Conservation (phyloP, 768 basidiomycete genomes). For the Hortiboletus campestris region DNA sequence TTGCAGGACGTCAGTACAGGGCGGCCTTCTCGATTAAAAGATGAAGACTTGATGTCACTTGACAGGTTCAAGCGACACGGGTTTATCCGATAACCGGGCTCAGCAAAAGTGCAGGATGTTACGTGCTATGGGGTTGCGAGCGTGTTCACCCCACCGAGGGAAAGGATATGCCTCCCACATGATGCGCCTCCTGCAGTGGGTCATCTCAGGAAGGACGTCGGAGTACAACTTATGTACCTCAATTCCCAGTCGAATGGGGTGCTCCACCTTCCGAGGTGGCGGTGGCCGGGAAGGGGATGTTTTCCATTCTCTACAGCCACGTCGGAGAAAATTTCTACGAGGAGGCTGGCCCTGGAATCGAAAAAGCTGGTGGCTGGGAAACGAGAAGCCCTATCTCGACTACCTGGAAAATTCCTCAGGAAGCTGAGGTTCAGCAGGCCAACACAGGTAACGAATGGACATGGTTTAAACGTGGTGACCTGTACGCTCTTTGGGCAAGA, state of each 20-base stretch:
- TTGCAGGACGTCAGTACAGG: neutral
- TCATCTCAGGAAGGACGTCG: conserved; percentile 35
- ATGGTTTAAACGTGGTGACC: conserved; percentile 40
- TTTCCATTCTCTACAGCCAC: conserved; percentile 54
- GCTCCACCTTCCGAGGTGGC: conserved; percentile 35
- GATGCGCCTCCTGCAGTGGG: conserved; percentile 63
- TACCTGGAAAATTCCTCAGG: conserved; percentile 33
- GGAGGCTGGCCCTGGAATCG: conserved; percentile 35
- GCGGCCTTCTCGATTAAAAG: neutral
- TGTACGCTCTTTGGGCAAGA: no score
- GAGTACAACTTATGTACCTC: conserved; percentile 28
- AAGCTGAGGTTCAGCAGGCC: neutral
- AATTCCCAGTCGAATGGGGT: conserved; percentile 42
- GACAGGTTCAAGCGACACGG: no score
- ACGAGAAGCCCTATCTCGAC: conserved; percentile 36
- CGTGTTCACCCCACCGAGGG: conserved; percentile 52
- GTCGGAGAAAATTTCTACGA: conserved; percentile 42
- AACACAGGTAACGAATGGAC: conserved; percentile 4
- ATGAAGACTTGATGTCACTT: no score
- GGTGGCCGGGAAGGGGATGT: conserved; percentile 37
- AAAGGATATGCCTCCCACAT: conserved; percentile 58
- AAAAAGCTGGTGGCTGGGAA: conserved; percentile 40
- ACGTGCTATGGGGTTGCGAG: conserved; percentile 52
- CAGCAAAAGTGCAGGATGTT: conserved; percentile 30
- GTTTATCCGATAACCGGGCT: conserved; percentile 29